phyloP scores from a whole-genome alignment of 2,329 filamentous ascomycete species.

The Botryosphaeria dothidea region DNA sequence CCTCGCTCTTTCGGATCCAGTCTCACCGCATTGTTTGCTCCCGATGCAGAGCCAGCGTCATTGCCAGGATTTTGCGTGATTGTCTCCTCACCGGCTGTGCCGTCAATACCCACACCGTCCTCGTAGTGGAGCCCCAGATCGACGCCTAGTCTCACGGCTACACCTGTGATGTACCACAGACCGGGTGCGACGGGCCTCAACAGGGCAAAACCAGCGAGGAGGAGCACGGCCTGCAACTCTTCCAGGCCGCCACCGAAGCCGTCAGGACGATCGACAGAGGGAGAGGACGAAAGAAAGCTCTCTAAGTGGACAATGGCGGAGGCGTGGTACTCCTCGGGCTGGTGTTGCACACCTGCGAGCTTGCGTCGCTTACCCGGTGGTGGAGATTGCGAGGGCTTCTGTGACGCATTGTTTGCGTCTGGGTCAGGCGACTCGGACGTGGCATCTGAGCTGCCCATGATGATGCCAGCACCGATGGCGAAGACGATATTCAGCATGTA shows the following conservation, averaged over 20 bases:
- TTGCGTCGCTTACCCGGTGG: conserved; percentile 40
- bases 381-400: conserved; percentile 32
- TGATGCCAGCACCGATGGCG: conserved; percentile 91
- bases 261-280: conserved; percentile 55
- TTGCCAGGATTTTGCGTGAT: conserved; percentile 39
- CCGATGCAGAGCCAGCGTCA: conserved; percentile 23
- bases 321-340: conserved; percentile 95
- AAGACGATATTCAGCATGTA: conserved; percentile 97
- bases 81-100: conserved; percentile 41
- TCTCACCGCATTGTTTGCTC: conserved; percentile 24
- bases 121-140: conserved; percentile 93
- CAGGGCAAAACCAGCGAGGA: conserved; percentile 88
- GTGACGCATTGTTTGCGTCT: conserved; percentile 21
- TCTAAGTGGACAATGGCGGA: conserved; percentile 92
- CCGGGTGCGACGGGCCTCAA: conserved; percentile 89
- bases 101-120: conserved; percentile 70
- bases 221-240: conserved; percentile 87
- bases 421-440: conserved; percentile 27
- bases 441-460: conserved; percentile 60
- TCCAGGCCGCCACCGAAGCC: conserved; percentile 86
- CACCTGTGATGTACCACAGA: conserved; percentile 95
- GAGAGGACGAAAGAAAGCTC: conserved; percentile 71
- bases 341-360: conserved; percentile 59
- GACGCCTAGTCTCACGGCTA: conserved; percentile 85
- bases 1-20: conserved; percentile 60